Conservation (phyloP, 805 yeast genomes). For the Naumovozyma dairenensis region DNA sequence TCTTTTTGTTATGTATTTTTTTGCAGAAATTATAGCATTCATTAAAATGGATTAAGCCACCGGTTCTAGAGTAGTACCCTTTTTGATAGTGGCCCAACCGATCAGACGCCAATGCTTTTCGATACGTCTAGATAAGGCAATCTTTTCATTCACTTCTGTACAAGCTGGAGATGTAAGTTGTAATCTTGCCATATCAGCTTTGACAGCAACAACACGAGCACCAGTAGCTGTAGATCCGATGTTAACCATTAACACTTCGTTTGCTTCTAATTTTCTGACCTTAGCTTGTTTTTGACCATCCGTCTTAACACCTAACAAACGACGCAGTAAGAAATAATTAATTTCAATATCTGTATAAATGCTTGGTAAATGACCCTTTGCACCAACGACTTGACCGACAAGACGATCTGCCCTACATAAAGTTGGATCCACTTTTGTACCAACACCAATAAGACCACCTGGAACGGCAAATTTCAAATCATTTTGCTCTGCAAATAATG, state of each 20-base stretch:
- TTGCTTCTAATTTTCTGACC: conserved; percentile 86
- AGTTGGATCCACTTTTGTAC: conserved; percentile 98
- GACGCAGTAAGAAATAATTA: conserved; percentile 90
- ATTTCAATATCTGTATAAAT: conserved; percentile 96
- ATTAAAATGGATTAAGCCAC: too few species aligned
- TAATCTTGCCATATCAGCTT: conserved; percentile 98
- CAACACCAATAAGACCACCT: conserved; percentile 99
- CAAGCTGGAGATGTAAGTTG: conserved; percentile 97
- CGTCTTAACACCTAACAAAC: conserved; percentile 95
- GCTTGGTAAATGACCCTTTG: conserved; percentile 90
- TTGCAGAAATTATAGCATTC: too few species aligned
- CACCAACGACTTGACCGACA: conserved; percentile 98
- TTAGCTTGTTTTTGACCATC: conserved; percentile 96
- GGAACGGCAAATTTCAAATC: conserved; percentile 98
- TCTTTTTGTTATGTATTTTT: too few species aligned
- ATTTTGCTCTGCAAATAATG: conserved; percentile 94
- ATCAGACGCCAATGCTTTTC: conserved; percentile 99
- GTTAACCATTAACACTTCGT: conserved; percentile 97
- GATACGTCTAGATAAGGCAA: conserved; percentile 96
- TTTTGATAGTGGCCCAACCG: conserved; percentile 98
- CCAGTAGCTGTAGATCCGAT: conserved; percentile 99
- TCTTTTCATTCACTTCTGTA: conserved; percentile 96
- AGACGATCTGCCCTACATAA: conserved; percentile 98
- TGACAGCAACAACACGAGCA: conserved; percentile 95
- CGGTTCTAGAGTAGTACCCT: conserved; percentile 84